Base-by-base conservation (phyloP, 2,329 filamentous ascomycete genomes). In the Exophiala xenobiotica region DNA sequence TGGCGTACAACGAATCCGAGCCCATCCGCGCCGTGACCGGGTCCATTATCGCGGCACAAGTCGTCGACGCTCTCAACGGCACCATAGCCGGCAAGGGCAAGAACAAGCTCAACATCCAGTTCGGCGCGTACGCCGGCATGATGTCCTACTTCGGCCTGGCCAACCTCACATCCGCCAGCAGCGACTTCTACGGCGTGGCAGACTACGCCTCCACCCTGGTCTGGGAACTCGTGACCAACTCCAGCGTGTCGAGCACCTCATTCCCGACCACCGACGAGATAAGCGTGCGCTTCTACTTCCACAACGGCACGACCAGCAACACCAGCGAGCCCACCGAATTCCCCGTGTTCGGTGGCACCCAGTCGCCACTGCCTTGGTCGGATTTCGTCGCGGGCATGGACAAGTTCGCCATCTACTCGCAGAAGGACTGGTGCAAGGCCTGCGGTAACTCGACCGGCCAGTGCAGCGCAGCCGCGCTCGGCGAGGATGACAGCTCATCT, bases 191-290 rank as follows among this genome's bases (percentile, higher is more conserved):
- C 53, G 87, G 87, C 48, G 74, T 96, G 9, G 83, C 86, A n/a
- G 85, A 90, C 71, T 96, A 96, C 64, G 90, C 90, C 4, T 86
- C 85, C 2, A 83, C 83, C 58, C 89, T 95, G 80, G 77, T 77
- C 4, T 91, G 95, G 67, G 91, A 96, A 74, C 78, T 78, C 18
- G 78, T 83, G 61, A 84, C 81, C 33, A 76, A 80, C 54, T 59
- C 60, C 9, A 57, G 62, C 2, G 57, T 58, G 8, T 64, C 64
- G 3, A 61, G 64, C 5, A 63, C 66, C 0, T 61, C 63, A 2
- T 77, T 78, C 61, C 77, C 76, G 2, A 59, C 67, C 3, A 55
- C 62, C 12, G 68, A 74, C 0, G 79, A 85, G 3, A 68, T 74
- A 41, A 52, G 73, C 50, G 78, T 85, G 9, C 75, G 82, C 26